Base-by-base conservation (phyloP, 139 green algal species). In the Trebouxia sp. region DNA sequence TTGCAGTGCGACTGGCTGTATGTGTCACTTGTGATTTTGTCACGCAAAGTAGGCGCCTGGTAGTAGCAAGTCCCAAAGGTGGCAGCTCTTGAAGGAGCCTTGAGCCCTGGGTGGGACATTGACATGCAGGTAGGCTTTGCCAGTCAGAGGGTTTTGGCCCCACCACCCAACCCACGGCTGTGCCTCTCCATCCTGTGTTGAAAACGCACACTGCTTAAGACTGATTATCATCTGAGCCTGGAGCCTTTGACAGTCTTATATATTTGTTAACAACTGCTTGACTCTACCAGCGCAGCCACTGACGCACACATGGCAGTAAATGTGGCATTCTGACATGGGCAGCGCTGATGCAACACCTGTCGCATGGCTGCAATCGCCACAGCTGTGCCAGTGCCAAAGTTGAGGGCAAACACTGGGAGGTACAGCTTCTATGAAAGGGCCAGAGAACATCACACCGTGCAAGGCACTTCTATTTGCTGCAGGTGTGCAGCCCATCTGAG, bases 61-160 rank as follows among this genome's bases (percentile, higher is more conserved):
- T 20, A 53, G 20, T 10, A 69, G 58, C 58, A 69, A 42, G 14
- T 69, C 24, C 58, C 58, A 69, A 20, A 69, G 30, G 30, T 69
- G 58, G 9, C 58, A 69, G 17, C 28, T 42, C 58, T 69, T 69
- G 58, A 69, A 69, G 3, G 58, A 28, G 6, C 41, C 41, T 30
- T 69, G 58, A 6, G 28, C 58, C 24, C 58, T 28, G 20, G 58
- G 58, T 24, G 58, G 58, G 28, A 69, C 58, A 69, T 39, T 42
- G 28, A 69, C 58, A 42, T 69, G 58, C 6, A 69, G 6, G 24
- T 69, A 69, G 14, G 58, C 58, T 41, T 42, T 69, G 9, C 58
- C 58, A 26, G 58, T 42, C 28, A 69, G 58, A 30, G 58, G 58
- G 12, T 69, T 69, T 15, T 69, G 58, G 30, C 58, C 58, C 58